These are phyloP conservation scores for Oryza coarctata DNA, from an alignment of 176 grass and related monocot species.

Conservation along the genomic window DNA sequence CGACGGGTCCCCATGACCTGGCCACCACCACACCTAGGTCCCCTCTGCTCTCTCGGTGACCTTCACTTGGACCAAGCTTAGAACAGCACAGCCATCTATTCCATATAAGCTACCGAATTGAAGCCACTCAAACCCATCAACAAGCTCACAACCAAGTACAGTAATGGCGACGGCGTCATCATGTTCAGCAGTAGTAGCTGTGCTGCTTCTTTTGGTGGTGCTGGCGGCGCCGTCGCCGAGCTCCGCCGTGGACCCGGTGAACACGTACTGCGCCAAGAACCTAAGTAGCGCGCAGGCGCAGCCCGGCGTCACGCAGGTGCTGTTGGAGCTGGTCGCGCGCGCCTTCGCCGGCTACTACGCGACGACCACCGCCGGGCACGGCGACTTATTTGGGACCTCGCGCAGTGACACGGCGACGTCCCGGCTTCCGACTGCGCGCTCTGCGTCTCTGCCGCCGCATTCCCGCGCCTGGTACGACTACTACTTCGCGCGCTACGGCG, in stretches of 20 bases:
- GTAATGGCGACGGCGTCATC: background rate
- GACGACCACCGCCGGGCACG: slow-evolving; percentile 26
- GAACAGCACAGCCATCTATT: too few relatives aligned
- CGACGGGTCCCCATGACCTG: too few relatives aligned
- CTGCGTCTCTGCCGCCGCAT: slow-evolving; percentile 41
- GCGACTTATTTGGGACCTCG: slow-evolving; percentile 56
- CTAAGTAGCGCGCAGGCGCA: slow-evolving; percentile 26
- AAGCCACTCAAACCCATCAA: too few relatives aligned
- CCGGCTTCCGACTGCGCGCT: slow-evolving; percentile 45
- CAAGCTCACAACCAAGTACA: too few relatives aligned
- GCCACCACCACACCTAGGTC: too few relatives aligned
- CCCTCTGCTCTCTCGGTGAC: too few relatives aligned
- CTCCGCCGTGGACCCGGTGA: slow-evolving; percentile 45
- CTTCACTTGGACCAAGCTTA: too few relatives aligned
- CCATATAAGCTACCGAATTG: too few relatives aligned
- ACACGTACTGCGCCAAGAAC: slow-evolving; percentile 46
- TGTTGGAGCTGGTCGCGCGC: slow-evolving; percentile 44
- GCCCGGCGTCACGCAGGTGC: slow-evolving; percentile 52
- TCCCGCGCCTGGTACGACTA: too few relatives aligned
- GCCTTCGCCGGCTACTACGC: slow-evolving; percentile 47
- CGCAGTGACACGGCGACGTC: slow-evolving; percentile 78
- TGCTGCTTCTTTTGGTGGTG: background rate
- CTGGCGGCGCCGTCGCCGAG: background rate
- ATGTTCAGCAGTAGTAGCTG: background rate
- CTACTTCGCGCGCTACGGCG: slow-evolving; percentile 31